Evolutionary conservation across 352 stramenopile species (phyloP).

Genomic region (Globisporangium nagaii): DNA sequence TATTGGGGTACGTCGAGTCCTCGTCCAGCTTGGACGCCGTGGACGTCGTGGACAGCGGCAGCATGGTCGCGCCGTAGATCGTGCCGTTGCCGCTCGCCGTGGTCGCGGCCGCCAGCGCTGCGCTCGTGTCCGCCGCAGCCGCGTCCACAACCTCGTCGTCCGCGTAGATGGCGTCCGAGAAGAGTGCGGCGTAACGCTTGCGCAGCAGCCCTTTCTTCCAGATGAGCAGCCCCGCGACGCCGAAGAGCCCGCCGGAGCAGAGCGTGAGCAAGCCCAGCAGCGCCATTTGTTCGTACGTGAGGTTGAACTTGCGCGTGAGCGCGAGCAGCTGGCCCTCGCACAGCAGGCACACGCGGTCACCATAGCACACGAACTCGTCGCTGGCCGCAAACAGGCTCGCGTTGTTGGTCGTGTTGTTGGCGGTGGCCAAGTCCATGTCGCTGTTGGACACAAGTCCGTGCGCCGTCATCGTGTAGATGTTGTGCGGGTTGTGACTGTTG

Average conservation of each 20-base stretch:
- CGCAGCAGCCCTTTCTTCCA: conserved; percentile 66
- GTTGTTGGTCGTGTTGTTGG: neutral
- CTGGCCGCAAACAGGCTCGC: neutral
- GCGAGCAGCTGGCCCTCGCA: conserved; percentile 70
- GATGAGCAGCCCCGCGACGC: conserved; percentile 61
- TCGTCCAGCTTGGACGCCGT: conserved; percentile 9
- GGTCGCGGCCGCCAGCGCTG: conserved; percentile 6
- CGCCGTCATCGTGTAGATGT: neutral
- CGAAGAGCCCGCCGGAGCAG: conserved; percentile 49
- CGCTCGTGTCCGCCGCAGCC: neutral
- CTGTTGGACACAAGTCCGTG: neutral
- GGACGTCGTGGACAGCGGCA: neutral
- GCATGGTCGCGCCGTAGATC: conserved; percentile 8
- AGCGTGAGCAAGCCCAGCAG: conserved; percentile 47
- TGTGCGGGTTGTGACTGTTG: neutral
- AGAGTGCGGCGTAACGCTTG: conserved; percentile 67
- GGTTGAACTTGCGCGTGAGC: conserved; percentile 65
- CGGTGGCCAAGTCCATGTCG: neutral
- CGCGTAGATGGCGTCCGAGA: conserved; percentile 52
- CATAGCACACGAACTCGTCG: conserved; percentile 73
- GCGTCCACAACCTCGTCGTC: conserved; percentile 26
- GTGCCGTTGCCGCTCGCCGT: conserved; percentile 9
- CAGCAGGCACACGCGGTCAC: conserved; percentile 62
- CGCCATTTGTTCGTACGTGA: conserved; percentile 74
- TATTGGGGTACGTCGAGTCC: conserved; percentile 2